A percentile compares a stretch with the other conserved stretches of the same genome.
Evolutionary conservation across 441 rosid genomes (phyloP).

Genomic region (Erodium moschatum): DNA sequence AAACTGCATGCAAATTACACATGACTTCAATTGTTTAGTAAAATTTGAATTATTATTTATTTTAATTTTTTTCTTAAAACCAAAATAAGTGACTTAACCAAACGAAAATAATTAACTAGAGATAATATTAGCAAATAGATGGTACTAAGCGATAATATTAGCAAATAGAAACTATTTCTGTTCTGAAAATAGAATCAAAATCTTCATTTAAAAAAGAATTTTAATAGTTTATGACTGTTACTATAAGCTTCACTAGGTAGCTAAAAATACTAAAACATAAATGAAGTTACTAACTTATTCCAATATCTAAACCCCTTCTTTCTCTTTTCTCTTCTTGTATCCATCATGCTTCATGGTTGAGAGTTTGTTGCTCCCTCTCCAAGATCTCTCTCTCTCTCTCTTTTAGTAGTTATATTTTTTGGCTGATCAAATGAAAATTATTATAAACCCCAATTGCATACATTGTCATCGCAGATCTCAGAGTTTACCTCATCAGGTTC

Average conservation of each 20-base stretch:
- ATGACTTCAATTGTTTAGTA: not conserved
- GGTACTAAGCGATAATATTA: not conserved
- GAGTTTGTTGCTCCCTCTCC: no score
- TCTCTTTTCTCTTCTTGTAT: no score
- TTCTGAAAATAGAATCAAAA: no score
- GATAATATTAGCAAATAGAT: not conserved
- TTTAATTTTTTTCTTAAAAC: no score
- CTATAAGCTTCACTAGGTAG: not conserved
- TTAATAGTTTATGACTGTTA: not conserved
- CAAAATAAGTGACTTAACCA: not conserved
- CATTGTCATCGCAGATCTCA: not conserved
- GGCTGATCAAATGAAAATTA: no score
- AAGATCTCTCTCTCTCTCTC: no score
- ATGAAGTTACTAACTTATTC: not conserved
- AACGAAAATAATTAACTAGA: not conserved
- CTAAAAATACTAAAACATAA: not conserved
- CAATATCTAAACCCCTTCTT: not conserved
- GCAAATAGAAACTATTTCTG: not conserved
- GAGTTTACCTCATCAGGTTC: slow-evolving; percentile 73
- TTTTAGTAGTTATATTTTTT: no score
- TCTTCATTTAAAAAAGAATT: no score
- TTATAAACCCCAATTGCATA: not conserved
- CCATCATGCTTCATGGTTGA: no score
- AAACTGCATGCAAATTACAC: not conserved
- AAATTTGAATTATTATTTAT: not conserved